A percentile compares a stretch with the other conserved stretches of the same genome.
phyloP scores from a whole-genome alignment of 768 basidiomycete genomes.

The Boletus rex-veris region DNA sequence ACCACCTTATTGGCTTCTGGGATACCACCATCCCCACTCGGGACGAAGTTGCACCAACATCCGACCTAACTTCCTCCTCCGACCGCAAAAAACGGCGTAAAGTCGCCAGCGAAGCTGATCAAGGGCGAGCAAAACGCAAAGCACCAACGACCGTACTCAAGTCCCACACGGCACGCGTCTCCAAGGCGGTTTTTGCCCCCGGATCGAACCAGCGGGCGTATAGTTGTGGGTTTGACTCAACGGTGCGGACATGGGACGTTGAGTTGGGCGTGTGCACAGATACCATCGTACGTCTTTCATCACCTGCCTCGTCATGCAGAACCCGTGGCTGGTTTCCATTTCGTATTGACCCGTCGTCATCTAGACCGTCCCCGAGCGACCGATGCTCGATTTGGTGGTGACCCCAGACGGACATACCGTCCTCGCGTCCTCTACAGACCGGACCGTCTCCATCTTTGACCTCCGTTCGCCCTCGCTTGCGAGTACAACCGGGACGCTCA shows the following conservation, averaged over 20 bases:
- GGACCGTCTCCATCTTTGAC: conserved; percentile 70
- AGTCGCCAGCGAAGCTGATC: conserved; percentile 34
- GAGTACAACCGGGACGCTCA: conserved; percentile 36
- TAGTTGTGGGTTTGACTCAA: conserved; percentile 88
- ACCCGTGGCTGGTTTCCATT: background rate
- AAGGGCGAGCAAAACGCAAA: conserved; percentile 47
- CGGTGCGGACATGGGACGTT: conserved; percentile 84
- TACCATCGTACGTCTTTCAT: conserved; percentile 53
- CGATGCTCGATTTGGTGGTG: conserved; percentile 63
- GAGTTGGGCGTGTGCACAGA: conserved; percentile 67
- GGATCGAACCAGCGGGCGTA: conserved; percentile 46
- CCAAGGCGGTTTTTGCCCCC: conserved; percentile 58
- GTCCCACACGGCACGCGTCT: conserved; percentile 81
- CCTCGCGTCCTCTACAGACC: conserved; percentile 69
- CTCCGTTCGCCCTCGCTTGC: conserved; percentile 44
- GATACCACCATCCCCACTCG: conserved; percentile 55
- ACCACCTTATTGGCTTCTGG: conserved; percentile 81
- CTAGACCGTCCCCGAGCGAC: conserved; percentile 68
- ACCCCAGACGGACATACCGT: conserved; percentile 42
- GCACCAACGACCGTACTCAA: conserved; percentile 72
- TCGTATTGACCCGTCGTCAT: background rate
- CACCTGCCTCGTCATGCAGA: background rate
- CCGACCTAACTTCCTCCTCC: background rate
- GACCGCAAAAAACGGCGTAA: conserved; percentile 62
- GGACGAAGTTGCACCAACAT: conserved; percentile 52